phyloP scores from a whole-genome alignment of 257 asterid genomes.

The Penstemon eatonii region DNA sequence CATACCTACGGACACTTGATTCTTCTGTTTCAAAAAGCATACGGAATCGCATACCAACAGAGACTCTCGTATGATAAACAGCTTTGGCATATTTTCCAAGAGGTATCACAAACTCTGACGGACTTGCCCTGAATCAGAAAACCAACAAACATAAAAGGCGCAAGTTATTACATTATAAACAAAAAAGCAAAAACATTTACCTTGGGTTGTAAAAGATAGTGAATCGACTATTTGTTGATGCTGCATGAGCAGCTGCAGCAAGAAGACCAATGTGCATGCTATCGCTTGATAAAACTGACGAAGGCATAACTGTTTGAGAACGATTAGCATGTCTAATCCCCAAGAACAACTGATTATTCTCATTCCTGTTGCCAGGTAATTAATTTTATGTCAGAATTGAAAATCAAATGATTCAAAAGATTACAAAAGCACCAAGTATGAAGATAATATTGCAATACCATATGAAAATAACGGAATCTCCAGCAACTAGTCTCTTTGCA shows the following conservation, averaged over 20 bases:
- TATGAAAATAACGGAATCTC: conserved; percentile 93
- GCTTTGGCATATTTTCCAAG: conserved; percentile 87
- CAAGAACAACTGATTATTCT: conserved; percentile 75
- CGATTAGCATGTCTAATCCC: conserved; percentile 92
- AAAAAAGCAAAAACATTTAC: conserved; percentile 33
- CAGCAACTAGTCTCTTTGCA: conserved; percentile 93
- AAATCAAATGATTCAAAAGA: no score
- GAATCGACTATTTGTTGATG: conserved; percentile 88
- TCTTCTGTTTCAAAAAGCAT: conserved; percentile 96
- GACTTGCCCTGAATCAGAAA: conserved; percentile 70
- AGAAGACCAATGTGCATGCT: conserved; percentile 98
- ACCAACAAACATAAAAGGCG: conserved; percentile 16
- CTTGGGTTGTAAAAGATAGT: conserved; percentile 87
- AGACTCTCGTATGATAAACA: conserved; percentile 76
- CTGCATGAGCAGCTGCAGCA: conserved; percentile 98
- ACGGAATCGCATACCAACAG: conserved; percentile 95
- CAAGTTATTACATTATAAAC: conserved; percentile 1
- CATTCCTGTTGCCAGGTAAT: conserved; percentile 54
- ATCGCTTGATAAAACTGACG: conserved; percentile 87
- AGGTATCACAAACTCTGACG: conserved; percentile 88
- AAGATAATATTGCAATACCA: conserved; percentile 52
- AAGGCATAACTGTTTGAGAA: conserved; percentile 88
- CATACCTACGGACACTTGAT: conserved; percentile 89
- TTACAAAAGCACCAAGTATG: background rate
- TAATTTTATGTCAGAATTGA: no score